Base-by-base conservation (phyloP, 1,284 basidiomycete species). In the Meira miltonrushii region DNA sequence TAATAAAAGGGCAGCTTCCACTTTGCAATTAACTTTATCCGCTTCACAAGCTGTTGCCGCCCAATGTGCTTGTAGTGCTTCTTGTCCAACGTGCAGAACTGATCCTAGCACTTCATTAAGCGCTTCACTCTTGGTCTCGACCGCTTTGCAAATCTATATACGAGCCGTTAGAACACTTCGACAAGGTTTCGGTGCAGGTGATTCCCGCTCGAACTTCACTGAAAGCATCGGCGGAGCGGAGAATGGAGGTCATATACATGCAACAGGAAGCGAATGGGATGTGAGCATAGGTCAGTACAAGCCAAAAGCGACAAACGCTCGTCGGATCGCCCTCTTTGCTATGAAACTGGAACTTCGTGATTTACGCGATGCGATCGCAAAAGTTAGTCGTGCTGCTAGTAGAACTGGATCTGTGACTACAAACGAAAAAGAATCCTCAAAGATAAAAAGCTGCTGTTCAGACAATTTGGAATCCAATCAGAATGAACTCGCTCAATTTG, bases 141-240 rank as follows among this genome's bases (percentile, higher is more conserved):
- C 75, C 0, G 73, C 74, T 15, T 63, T 78, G 28, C 75, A 78
- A 64, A 78, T 78, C 48, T 78, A 78, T 54, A 69, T 74, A 2
- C 55, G 73, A 1, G 75, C 75, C 13, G 69, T 78, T 28, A 59
- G 69, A 37, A 69, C 69, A 13, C 53, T 78, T 39, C 58, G 71
- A 11, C 69, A 74, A 25, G 72, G 74, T 2, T 69, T 77, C 12
- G 58, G 59, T 8, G 39, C 48, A 3, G 37, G 54, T 21, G 38
- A 51, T 33, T 33, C 28, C 28, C 28, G 28, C 8, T 33, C 41
- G 2, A 28, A 12, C 5, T 19, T 51, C 12, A 39, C 1, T n/a
- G 47, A 15, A 8, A 33, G 28, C 8, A 33, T 33, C 28, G 43
- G 43, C 23, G 43, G 43, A 25, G 17, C 46, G 13, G 17, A 48